Conservation (phyloP, 495 filamentous ascomycete genomes). For the Aspergillus diversus region DNA sequence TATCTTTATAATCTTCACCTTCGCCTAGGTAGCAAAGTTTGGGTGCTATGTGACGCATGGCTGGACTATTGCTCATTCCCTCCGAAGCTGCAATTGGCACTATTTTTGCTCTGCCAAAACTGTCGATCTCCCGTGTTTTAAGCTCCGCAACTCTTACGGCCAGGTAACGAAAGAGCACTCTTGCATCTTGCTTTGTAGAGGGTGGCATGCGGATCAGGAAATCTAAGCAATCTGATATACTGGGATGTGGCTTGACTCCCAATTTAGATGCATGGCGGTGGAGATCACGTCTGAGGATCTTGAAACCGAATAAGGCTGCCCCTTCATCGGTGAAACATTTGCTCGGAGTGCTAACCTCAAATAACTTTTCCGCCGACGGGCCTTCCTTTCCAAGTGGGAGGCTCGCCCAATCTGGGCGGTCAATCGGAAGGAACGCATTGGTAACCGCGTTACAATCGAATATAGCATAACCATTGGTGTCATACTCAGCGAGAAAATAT, state of each 20-base stretch:
- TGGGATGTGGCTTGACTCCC: constrained; percentile 79
- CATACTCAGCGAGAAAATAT: constrained; percentile 83
- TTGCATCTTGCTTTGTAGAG: constrained; percentile 61
- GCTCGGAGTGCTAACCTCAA: constrained; percentile 63
- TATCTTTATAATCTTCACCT: constrained; percentile 75
- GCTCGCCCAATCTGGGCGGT: constrained; percentile 55
- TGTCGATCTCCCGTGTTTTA: constrained; percentile 57
- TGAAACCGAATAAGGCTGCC: constrained; percentile 76
- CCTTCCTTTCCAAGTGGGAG: not conserved
- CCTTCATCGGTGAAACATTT: constrained; percentile 82
- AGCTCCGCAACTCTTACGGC: constrained; percentile 75
- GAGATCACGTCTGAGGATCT: constrained; percentile 72
- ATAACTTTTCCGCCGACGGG: not conserved
- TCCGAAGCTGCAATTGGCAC: constrained; percentile 64
- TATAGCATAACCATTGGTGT: constrained; percentile 70
- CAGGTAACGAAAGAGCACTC: constrained; percentile 78
- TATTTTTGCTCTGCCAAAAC: constrained; percentile 64
- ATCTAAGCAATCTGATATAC: constrained; percentile 72
- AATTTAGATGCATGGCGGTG: constrained; percentile 78
- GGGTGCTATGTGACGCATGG: constrained; percentile 60
- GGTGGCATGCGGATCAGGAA: constrained; percentile 73
- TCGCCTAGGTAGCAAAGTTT: constrained; percentile 77
- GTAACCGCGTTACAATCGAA: constrained; percentile 59
- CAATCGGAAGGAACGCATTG: constrained; percentile 72
- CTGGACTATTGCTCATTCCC: constrained; percentile 35